Base-by-base conservation (phyloP, 306 rosid species). In the Inga leiocalycina region DNA sequence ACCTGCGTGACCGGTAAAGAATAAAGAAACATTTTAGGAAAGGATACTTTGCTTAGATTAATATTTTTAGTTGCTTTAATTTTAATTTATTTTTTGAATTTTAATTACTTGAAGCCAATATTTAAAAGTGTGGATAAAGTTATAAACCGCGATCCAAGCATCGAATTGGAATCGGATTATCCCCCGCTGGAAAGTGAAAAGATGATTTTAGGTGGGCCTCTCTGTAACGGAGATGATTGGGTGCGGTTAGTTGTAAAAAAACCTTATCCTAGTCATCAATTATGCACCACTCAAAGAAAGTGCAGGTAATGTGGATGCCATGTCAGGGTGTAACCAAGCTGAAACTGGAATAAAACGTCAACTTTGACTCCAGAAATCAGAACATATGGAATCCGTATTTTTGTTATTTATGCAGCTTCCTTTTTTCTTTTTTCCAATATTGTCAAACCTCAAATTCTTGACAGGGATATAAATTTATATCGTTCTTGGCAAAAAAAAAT, bases 101-200 rank as follows among this genome's bases (percentile, higher is more conserved):
- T 14, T 30, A 65, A 30, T 32, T 32, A 32, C 2, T 30, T 27
- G 6, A 30, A 32, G 19, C 17, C 19, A 30, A 64, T 27, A 12
- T 62, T 61, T 0, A 46, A 39, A 51, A 51, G 14, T 1, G 57
- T 1, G 20, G 57, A 5, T 51, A 13, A 32, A 65, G 44, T 16
- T 14, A 5, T 68, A 56, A 45, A 80, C 84, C 86, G 1, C 32
- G 0, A 17, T 32, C 8, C 89, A 89, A 85, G 87, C 49, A 85
- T 76, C 0, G 87, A 80, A 87, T 83, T 73, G 1, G 87, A 78
- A 87, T 83, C 77, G 77, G 80, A 79, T 13, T 64, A 81, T 78
- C 83, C 0, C 76, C 16, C 85, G 79, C 79, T 85, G 86, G 72
- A 81, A 85, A 81, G 90, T 20, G 43, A 3, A 62, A 86, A 79